Percentiles rank a stretch among this genome's conserved stretches.
phyloP scores from a whole-genome alignment of 2,329 filamentous ascomycete genomes.

The Paraconiothyrium sp. region DNA sequence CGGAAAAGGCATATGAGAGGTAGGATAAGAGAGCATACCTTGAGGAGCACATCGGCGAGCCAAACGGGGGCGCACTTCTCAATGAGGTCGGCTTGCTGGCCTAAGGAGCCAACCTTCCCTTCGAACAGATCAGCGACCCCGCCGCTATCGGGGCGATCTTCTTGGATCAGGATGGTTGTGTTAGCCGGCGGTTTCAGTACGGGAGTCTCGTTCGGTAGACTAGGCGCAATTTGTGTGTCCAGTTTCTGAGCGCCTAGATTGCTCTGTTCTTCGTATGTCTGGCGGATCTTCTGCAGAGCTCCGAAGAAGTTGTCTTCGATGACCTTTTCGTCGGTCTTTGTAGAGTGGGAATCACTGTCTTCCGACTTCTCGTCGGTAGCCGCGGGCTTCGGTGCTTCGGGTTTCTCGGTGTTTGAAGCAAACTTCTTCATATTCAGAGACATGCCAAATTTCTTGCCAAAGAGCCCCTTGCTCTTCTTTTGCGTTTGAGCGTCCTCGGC shows the following conservation, averaged over 20 bases:
- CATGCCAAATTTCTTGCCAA: slow-evolving; percentile 84
- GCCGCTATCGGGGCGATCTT: slow-evolving; percentile 69
- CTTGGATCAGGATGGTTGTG: slow-evolving; percentile 71
- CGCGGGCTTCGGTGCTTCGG: slow-evolving; percentile 74
- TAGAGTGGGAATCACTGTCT: slow-evolving; percentile 67
- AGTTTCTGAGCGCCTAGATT: slow-evolving; percentile 61
- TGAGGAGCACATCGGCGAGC: slow-evolving; percentile 86
- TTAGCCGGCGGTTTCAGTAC: slow-evolving; percentile 75
- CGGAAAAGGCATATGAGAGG: neutral
- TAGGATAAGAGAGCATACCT: slow-evolving; percentile 55
- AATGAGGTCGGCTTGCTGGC: slow-evolving; percentile 80
- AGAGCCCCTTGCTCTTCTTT: slow-evolving; percentile 71
- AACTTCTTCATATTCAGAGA: slow-evolving; percentile 87
- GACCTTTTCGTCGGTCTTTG: slow-evolving; percentile 72
- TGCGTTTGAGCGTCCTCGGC: slow-evolving; percentile 48
- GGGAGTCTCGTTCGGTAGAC: slow-evolving; percentile 76
- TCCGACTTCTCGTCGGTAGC: slow-evolving; percentile 77
- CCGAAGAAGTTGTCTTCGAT: slow-evolving; percentile 80
- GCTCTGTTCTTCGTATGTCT: slow-evolving; percentile 76
- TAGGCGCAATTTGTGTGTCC: slow-evolving; percentile 73
- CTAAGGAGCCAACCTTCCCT: slow-evolving; percentile 82
- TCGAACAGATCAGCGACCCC: slow-evolving; percentile 86
- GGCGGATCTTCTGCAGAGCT: slow-evolving; percentile 75
- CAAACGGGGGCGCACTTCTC: slow-evolving; percentile 90
- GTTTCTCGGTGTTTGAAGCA: slow-evolving; percentile 69